Evolutionary conservation across 768 basidiomycete genomes (phyloP).

Genomic region (Pleurotus citrinopileatus): DNA sequence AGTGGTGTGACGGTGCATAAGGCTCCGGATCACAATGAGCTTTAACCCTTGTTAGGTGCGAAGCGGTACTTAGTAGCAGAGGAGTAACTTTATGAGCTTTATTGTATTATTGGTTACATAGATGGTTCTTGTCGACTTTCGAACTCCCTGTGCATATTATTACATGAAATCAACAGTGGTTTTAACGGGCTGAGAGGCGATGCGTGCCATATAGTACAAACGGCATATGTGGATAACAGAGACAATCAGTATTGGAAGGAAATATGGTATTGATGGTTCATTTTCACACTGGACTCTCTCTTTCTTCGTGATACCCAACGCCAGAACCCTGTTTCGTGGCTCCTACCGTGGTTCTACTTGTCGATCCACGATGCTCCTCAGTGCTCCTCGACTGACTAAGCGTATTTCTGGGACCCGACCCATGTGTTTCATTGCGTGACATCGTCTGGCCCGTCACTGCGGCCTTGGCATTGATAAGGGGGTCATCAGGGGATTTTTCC

Average conservation of each 20-base stretch:
- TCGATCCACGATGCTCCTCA: not conserved
- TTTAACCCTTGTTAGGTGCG: too few relatives aligned
- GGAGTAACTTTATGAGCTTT: too few relatives aligned
- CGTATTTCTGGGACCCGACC: not conserved
- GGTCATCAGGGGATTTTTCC: constrained; percentile 39
- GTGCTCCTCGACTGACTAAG: not conserved
- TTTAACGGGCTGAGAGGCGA: too few relatives aligned
- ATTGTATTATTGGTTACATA: too few relatives aligned
- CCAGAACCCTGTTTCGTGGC: not conserved
- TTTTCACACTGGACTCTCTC: not conserved
- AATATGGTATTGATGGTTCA: not conserved
- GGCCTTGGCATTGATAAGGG: constrained; percentile 14
- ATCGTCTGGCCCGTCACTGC: not conserved
- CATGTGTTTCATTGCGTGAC: not conserved
- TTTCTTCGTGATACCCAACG: not conserved
- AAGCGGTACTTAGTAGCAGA: too few relatives aligned
- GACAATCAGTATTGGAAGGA: too few relatives aligned
- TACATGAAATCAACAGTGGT: too few relatives aligned
- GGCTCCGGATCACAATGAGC: too few relatives aligned
- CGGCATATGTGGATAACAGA: too few relatives aligned
- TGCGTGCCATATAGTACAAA: too few relatives aligned
- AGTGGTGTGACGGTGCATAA: not conserved
- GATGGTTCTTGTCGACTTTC: too few relatives aligned
- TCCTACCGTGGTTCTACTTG: not conserved
- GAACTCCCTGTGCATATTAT: too few relatives aligned